A percentile compares a stretch with the other conserved stretches of the same genome.
Evolutionary conservation across 2,329 filamentous ascomycete genomes (phyloP).

Genomic region (Verticillium zaregamsianum): DNA sequence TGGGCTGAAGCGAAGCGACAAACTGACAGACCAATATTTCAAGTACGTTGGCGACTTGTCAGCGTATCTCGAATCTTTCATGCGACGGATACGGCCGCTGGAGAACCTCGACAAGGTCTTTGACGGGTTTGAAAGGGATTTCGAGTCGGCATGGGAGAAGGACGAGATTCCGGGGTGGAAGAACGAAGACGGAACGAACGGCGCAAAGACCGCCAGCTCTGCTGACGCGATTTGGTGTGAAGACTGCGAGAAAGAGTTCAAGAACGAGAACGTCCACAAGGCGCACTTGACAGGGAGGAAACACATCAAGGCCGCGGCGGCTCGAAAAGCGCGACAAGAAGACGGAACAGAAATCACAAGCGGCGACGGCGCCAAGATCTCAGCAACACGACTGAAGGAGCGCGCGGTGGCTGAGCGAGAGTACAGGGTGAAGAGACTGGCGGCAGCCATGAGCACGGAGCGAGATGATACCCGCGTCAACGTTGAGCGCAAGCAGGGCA

Average conservation of each 20-base stretch:
- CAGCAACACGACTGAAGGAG: conserved; percentile 69
- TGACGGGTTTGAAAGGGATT: conserved; percentile 73
- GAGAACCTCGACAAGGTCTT: conserved; percentile 82
- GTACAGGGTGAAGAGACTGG: conserved; percentile 73
- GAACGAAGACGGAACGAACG: conserved; percentile 42
- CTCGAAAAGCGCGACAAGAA: conserved; percentile 46
- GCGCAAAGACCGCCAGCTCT: conserved; percentile 26
- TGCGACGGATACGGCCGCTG: conserved; percentile 77
- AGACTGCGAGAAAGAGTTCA: conserved; percentile 92
- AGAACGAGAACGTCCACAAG: conserved; percentile 92
- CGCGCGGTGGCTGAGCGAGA: conserved; percentile 87
- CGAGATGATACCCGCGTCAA: conserved; percentile 88
- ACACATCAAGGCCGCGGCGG: conserved; percentile 78
- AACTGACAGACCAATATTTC: conserved; percentile 90
- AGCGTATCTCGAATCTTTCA: conserved; percentile 82
- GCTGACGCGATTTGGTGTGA: conserved; percentile 78
- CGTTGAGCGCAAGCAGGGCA: conserved; percentile 92
- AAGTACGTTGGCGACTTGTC: conserved; percentile 78
- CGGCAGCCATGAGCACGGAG: conserved; percentile 79
- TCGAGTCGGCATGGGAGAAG: conserved; percentile 76
- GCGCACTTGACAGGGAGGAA: conserved; percentile 87
- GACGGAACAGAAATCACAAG: conserved; percentile 26
- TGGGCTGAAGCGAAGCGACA: conserved; percentile 73
- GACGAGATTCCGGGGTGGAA: conserved; percentile 79
- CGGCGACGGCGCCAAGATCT: conserved; percentile 23